A percentile compares a stretch with the other conserved stretches of the same genome.
Evolutionary conservation across 768 basidiomycete genomes (phyloP).

Genomic region (Kwoniella shandongensis): DNA sequence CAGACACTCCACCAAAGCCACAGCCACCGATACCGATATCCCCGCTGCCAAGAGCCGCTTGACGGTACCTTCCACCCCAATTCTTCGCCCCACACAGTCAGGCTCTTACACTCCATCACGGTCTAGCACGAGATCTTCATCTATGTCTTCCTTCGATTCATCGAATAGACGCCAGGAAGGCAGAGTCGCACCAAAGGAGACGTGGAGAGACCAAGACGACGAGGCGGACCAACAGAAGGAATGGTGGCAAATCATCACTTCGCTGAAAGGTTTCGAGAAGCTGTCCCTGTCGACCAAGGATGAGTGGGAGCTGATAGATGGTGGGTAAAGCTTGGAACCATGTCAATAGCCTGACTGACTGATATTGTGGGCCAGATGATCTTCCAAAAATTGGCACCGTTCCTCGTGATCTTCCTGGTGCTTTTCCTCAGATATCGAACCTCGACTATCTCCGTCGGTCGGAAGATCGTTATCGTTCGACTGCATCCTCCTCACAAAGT

Average conservation of each 20-base stretch:
- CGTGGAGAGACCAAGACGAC: background rate
- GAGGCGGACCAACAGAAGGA: background rate
- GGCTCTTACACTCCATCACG: background rate
- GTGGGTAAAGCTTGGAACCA: constrained; percentile 17
- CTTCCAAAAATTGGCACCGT: constrained; percentile 2
- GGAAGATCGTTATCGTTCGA: background rate
- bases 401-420: constrained; percentile 33
- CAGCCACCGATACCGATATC: background rate
- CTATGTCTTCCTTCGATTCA: constrained; percentile 2
- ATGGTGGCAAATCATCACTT: constrained; percentile 12
- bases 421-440: constrained; percentile 35
- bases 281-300: constrained; percentile 16
- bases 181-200: too few relatives aligned
- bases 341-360: background rate
- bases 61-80: constrained; percentile 5
- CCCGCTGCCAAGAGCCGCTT: background rate
- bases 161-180: background rate
- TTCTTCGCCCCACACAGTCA: background rate
- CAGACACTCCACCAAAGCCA: too few relatives aligned
- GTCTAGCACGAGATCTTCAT: constrained; percentile 6
- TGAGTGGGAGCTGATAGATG: constrained; percentile 41
- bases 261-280: constrained; percentile 9
- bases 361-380: constrained; percentile 16
- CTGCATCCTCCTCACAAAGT: constrained; percentile 11
- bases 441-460: constrained; percentile 5